Evolutionary conservation across 2,329 filamentous ascomycete species (phyloP).

Genomic region (Fusarium secorum): DNA sequence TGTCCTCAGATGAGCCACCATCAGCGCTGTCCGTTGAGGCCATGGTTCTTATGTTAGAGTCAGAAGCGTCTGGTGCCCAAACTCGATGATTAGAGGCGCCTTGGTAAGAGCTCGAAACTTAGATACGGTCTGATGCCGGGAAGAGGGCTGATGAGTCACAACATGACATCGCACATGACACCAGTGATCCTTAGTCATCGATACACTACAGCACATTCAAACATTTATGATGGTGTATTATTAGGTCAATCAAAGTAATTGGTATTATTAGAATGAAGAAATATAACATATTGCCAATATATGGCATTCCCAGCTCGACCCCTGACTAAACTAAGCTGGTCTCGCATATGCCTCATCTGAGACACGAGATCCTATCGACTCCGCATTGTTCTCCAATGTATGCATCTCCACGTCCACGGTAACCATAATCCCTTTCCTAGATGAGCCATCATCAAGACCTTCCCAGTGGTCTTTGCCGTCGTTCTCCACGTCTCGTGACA

Average conservation of each 20-base stretch:
- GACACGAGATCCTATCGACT: not conserved
- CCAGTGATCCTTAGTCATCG: not conserved
- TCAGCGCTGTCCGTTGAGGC: accelerated
- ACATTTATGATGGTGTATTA: not conserved
- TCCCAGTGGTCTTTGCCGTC: slow-evolving; percentile 8
- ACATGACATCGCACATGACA: not conserved
- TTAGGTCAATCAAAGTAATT: accelerated
- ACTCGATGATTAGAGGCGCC: not conserved
- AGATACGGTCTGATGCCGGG: no score
- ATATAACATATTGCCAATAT: accelerated
- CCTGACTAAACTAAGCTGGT: not conserved
- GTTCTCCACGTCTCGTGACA: not conserved
- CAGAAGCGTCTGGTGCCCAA: no score
- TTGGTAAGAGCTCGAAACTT: not conserved
- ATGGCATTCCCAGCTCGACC: not conserved
- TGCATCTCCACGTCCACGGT: slow-evolving; percentile 29
- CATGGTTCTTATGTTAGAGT: not conserved
- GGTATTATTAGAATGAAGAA: not conserved
- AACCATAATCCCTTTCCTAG: slow-evolving; percentile 12
- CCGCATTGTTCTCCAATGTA: not conserved
- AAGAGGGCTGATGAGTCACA: not conserved
- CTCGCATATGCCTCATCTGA: not conserved
- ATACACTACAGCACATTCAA: accelerated
- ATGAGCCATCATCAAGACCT: slow-evolving; percentile 11
- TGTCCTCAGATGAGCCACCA: not conserved